Percentiles rank a stretch among this genome's conserved stretches.
Conservation (phyloP, 23 red algal genomes). For the Rhodosorus marinus region DNA sequence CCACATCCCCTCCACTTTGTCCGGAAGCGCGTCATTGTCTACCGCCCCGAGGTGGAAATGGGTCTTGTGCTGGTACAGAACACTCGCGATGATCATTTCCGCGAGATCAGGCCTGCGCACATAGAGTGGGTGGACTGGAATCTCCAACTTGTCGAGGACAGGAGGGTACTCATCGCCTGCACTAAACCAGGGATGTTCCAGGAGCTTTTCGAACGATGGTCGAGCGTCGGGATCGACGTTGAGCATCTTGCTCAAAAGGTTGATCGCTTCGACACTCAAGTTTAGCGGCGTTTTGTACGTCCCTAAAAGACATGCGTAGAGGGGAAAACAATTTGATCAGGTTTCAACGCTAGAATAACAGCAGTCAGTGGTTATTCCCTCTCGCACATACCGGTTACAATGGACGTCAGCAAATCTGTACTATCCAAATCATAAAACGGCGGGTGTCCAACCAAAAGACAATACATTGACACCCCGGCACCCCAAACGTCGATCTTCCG, state of each 20-base stretch:
- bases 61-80: constrained; percentile 41
- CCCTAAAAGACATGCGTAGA: no score
- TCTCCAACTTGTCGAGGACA: constrained; percentile 30
- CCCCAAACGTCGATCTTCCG: constrained; percentile 94
- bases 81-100: constrained; percentile 59
- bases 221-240: constrained; percentile 39
- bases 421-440: constrained; percentile 73
- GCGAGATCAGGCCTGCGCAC: constrained; percentile 44
- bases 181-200: constrained; percentile 64
- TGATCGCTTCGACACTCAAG: constrained; percentile 26
- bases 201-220: constrained; percentile 22
- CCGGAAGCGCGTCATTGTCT: constrained; percentile 24
- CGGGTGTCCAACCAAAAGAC: constrained; percentile 73
- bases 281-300: constrained; percentile 42
- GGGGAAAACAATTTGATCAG: no score
- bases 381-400: constrained; percentile 23
- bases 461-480: constrained; percentile 65
- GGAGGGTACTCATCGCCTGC: constrained; percentile 33
- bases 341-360: no score
- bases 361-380: no score
- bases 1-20: constrained; percentile 35
- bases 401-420: constrained; percentile 35
- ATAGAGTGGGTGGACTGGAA: constrained; percentile 39
- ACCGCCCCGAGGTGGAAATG: constrained; percentile 56
- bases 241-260: constrained; percentile 76